Evolutionary conservation across 805 yeast genomes (phyloP).

Genomic region (Blastobotrys mokoenaii): DNA sequence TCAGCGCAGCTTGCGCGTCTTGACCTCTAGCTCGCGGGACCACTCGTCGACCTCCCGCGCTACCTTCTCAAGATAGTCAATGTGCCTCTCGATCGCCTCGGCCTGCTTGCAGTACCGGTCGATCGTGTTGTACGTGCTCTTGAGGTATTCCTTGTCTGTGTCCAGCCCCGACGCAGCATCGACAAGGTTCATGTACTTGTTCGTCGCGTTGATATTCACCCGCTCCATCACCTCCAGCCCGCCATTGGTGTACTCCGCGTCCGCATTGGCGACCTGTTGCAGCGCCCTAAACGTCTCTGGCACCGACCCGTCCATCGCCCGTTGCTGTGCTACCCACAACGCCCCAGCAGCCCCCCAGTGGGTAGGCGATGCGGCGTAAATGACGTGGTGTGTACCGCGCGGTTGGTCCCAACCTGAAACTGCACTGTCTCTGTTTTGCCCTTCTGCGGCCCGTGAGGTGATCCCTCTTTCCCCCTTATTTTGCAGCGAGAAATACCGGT

Average conservation of each 20-base stretch:
- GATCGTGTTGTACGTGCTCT: constrained; percentile 11
- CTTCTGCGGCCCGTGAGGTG: too few relatives aligned
- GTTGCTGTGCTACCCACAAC: too few relatives aligned
- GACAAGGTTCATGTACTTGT: constrained; percentile 16
- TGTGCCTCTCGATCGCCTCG: constrained; percentile 15
- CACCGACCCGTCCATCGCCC: too few relatives aligned
- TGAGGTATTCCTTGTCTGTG: constrained; percentile 9
- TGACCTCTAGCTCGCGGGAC: constrained; percentile 46
- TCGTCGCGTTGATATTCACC: constrained; percentile 18
- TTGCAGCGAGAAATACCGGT: too few relatives aligned
- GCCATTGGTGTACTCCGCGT: constrained; percentile 16
- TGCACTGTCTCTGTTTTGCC: too few relatives aligned
- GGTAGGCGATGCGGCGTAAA: too few relatives aligned
- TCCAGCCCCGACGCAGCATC: constrained; percentile 17
- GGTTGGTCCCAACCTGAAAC: too few relatives aligned
- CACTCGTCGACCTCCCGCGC: constrained; percentile 54
- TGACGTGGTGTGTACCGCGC: too few relatives aligned
- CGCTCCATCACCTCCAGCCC: constrained; percentile 19
- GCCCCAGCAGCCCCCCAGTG: too few relatives aligned
- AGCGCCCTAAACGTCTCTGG: constrained; percentile 12
- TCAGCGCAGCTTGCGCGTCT: constrained; percentile 17
- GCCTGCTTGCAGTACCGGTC: constrained; percentile 12
- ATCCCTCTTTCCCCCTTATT: too few relatives aligned
- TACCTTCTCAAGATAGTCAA: constrained; percentile 34
- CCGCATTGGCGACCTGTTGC: constrained; percentile 17